These are phyloP conservation scores for Fraxinus ornus DNA, from an alignment of 305 asterid species.

Conservation along the genomic window DNA sequence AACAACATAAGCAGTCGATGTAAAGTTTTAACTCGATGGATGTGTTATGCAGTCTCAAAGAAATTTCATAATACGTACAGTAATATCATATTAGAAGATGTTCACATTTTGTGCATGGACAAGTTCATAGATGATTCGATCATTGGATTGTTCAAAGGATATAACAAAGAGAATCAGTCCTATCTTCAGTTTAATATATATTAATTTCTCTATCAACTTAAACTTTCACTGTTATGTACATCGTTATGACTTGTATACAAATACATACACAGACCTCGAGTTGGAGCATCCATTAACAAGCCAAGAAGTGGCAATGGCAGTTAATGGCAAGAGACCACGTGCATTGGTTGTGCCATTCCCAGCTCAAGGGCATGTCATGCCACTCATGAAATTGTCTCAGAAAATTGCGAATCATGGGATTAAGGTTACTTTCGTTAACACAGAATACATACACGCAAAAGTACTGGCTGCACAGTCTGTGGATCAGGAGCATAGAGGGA, in stretches of 20 bases:
- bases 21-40: neutral
- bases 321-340: conserved; percentile 32
- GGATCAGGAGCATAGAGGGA: neutral
- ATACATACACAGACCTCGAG: neutral
- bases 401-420: conserved; percentile 40
- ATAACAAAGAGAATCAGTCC: neutral
- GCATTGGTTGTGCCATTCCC: conserved; percentile 50
- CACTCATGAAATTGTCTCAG: conserved; percentile 40
- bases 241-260: neutral
- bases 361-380: conserved; percentile 58
- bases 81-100: neutral
- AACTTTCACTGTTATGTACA: neutral
- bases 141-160: neutral
- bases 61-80: neutral
- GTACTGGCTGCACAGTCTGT: conserved; percentile 15
- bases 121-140: neutral
- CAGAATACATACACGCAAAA: conserved; percentile 36
- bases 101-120: neutral
- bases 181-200: neutral
- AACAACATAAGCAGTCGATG: neutral
- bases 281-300: neutral
- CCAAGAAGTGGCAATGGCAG: conserved; percentile 4
- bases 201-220: neutral
- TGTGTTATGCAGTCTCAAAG: neutral
- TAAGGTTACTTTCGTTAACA: conserved; percentile 56